Percentiles rank a stretch among this genome's conserved stretches.
Conservation (phyloP, 176 grass and related monocot species). For the Eragrostis nindensis region DNA sequence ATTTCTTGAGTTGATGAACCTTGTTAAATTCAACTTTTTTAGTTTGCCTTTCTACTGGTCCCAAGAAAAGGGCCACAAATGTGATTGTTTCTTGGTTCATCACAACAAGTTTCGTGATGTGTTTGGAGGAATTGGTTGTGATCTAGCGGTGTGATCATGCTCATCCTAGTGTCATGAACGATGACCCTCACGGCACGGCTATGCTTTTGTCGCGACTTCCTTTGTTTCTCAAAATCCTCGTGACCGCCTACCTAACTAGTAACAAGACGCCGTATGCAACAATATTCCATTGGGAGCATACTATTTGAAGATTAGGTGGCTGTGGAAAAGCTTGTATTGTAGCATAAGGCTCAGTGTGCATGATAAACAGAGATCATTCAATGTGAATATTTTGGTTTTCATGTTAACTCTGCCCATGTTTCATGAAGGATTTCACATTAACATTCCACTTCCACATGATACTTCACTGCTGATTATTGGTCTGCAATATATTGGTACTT, state of each 20-base stretch:
- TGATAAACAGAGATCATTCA: conserved; percentile 9
- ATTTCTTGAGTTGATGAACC: conserved; percentile 23
- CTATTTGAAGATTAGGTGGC: background rate
- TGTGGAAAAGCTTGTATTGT: background rate
- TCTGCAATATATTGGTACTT: background rate
- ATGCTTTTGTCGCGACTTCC: background rate
- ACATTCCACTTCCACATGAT: conserved; percentile 13
- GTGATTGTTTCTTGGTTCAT: too few relatives aligned
- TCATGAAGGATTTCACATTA: background rate
- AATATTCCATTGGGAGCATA: background rate
- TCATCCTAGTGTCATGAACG: background rate
- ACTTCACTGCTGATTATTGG: background rate
- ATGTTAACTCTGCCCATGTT: background rate
- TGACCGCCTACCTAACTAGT: background rate
- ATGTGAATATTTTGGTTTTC: background rate
- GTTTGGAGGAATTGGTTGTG: conserved; percentile 15
- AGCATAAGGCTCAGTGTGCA: background rate
- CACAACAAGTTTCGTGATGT: background rate
- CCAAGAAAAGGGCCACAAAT: too few relatives aligned
- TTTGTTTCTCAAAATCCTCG: background rate
- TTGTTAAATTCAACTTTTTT: conserved; percentile 11
- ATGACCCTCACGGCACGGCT: conserved; percentile 17
- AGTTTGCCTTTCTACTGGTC: too few relatives aligned
- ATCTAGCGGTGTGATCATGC: conserved; percentile 30
- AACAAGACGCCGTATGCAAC: background rate